Evolutionary conservation across 2,329 filamentous ascomycete genomes (phyloP).

Genomic region (Endoconidiophora polonica): DNA sequence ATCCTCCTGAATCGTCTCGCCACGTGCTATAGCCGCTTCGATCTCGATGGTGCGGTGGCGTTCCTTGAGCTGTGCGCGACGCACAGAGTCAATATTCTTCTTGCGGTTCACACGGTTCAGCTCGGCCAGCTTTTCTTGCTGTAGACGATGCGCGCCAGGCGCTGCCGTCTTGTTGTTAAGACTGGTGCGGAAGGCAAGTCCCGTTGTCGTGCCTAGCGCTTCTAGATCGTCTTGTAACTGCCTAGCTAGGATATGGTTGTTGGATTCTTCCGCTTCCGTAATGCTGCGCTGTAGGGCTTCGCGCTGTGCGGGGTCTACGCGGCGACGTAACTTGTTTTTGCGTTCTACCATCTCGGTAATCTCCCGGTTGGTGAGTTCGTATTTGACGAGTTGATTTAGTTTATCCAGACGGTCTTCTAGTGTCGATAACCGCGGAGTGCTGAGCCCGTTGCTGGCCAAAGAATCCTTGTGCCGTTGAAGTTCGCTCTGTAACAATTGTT

Average conservation of each 20-base stretch:
- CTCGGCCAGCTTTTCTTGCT: slow-evolving; percentile 69
- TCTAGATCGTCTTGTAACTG: slow-evolving; percentile 45
- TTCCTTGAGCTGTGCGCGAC: slow-evolving; percentile 76
- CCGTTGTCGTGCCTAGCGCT: slow-evolving; percentile 46
- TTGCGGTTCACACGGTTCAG: slow-evolving; percentile 74
- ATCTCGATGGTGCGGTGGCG: slow-evolving; percentile 43
- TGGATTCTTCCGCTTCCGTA: slow-evolving; percentile 46
- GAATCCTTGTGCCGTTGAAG: slow-evolving; percentile 60
- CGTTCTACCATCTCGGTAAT: slow-evolving; percentile 63
- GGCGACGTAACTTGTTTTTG: slow-evolving; percentile 49
- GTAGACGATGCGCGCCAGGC: slow-evolving; percentile 33
- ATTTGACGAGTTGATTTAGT: slow-evolving; percentile 64
- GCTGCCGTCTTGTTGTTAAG: slow-evolving; percentile 35
- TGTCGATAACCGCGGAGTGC: slow-evolving; percentile 52
- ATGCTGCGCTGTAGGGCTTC: slow-evolving; percentile 48
- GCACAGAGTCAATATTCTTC: slow-evolving; percentile 75
- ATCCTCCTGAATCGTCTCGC: slow-evolving; percentile 43
- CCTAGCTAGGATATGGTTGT: slow-evolving; percentile 40
- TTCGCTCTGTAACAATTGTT: slow-evolving; percentile 41
- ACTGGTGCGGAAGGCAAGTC: slow-evolving; percentile 52
- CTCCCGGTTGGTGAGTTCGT: slow-evolving; percentile 68
- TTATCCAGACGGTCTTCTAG: slow-evolving; percentile 59
- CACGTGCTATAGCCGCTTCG: slow-evolving; percentile 44
- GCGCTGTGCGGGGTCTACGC: slow-evolving; percentile 50
- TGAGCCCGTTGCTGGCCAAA: slow-evolving; percentile 4